Conservation (phyloP, 441 rosid genomes). For the Populus hybrid region DNA sequence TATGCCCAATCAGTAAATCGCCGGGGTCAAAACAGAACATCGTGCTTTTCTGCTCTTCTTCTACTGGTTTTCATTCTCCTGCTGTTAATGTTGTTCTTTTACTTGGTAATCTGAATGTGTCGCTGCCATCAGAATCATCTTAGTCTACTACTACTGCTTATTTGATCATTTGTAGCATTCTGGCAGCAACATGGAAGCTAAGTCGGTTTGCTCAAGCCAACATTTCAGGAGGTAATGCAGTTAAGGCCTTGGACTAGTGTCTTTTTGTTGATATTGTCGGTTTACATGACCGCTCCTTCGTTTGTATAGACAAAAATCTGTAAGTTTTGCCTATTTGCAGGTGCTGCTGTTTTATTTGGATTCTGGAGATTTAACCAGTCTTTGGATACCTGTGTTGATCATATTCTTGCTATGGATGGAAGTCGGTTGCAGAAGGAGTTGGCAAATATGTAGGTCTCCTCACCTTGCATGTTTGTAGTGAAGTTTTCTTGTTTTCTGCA, state of each 20-base stretch:
- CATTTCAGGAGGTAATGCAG: constrained; percentile 35
- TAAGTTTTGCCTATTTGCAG: constrained; percentile 27
- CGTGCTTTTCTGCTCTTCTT: not conserved
- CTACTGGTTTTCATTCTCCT: too few species aligned
- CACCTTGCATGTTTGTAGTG: constrained; percentile 5
- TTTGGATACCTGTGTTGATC: constrained; percentile 44
- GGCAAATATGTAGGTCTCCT: constrained; percentile 58
- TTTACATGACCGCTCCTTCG: not conserved
- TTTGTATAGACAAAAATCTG: not conserved
- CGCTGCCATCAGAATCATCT: not conserved
- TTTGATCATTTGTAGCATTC: constrained; percentile 20
- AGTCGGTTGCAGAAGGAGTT: constrained; percentile 65
- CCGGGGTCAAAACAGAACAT: not conserved
- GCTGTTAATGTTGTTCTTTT: not conserved
- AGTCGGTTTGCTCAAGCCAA: constrained; percentile 22
- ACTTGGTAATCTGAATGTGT: not conserved
- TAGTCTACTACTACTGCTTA: not conserved
- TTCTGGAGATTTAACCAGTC: constrained; percentile 32
- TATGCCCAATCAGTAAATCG: not conserved
- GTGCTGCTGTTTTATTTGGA: constrained; percentile 42
- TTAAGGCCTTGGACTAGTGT: not conserved
- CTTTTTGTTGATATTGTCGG: not conserved
- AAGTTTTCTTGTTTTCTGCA: not conserved
- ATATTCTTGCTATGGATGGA: constrained; percentile 58
- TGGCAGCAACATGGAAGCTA: constrained; percentile 47